These are phyloP conservation scores for Pseudovirgaria hyperparasitica DNA, from an alignment of 2,329 filamentous ascomycete species.

Conservation along the genomic window DNA sequence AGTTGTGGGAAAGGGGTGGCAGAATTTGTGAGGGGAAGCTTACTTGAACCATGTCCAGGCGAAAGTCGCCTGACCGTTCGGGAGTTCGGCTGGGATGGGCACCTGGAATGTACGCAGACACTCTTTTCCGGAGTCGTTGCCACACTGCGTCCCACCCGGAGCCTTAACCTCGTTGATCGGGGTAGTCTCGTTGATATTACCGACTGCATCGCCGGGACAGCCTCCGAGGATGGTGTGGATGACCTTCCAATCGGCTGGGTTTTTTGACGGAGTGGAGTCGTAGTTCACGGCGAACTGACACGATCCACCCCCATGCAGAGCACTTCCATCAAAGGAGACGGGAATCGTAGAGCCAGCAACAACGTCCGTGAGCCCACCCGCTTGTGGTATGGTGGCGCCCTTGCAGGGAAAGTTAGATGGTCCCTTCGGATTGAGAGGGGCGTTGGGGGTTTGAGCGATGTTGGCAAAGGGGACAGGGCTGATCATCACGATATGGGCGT, in stretches of 20 bases:
- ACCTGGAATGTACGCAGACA: slow-evolving; percentile 42
- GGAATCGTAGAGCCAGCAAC: slow-evolving; percentile 37
- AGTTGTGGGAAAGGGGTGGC: too few species aligned
- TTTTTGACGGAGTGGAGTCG: slow-evolving; percentile 49
- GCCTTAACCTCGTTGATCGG: slow-evolving; percentile 24
- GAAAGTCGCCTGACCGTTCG: slow-evolving; percentile 59
- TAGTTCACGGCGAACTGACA: slow-evolving; percentile 83
- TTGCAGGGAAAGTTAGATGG: slow-evolving; percentile 83
- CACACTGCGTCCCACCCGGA: slow-evolving; percentile 6
- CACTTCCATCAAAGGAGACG: slow-evolving; percentile 29
- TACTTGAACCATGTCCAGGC: slow-evolving; percentile 98
- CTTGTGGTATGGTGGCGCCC: slow-evolving; percentile 39
- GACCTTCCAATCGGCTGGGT: slow-evolving; percentile 64
- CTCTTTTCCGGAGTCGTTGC: slow-evolving; percentile 5
- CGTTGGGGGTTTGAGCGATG: slow-evolving; percentile 42
- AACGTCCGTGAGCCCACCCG: slow-evolving; percentile 46
- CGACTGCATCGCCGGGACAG: slow-evolving; percentile 53
- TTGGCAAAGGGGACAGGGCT: slow-evolving; percentile 52
- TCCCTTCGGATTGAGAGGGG: slow-evolving; percentile 48
- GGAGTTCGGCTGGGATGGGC: slow-evolving; percentile 55
- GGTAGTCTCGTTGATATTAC: slow-evolving; percentile 45
- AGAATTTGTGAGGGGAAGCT: too few species aligned
- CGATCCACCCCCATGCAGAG: slow-evolving; percentile 80
- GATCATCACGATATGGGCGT: slow-evolving; percentile 66
- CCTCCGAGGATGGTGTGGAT: slow-evolving; percentile 81